Percentiles rank a stretch among this genome's conserved stretches.
Conservation (phyloP, 2,329 filamentous ascomycete species). For the Penicillium griseofulvum region DNA sequence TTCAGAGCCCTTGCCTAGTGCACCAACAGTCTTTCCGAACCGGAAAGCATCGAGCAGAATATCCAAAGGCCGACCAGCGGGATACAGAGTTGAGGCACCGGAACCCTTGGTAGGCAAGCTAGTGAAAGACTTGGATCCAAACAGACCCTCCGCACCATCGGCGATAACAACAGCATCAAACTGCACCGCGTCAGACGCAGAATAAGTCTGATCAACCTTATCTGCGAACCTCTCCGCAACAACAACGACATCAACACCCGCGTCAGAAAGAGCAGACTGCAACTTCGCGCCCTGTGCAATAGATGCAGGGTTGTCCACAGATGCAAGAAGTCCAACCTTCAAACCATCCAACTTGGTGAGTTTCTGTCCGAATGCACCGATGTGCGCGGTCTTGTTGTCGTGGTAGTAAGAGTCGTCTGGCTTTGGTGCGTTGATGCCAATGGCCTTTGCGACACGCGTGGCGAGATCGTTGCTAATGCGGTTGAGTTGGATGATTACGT, state of each 20-base stretch:
- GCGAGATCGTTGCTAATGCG: conserved; percentile 66
- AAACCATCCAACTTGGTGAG: conserved; percentile 62
- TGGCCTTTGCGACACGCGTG: conserved; percentile 58
- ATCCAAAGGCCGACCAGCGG: conserved; percentile 61
- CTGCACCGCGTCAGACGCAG: conserved; percentile 55
- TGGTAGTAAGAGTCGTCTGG: conserved; percentile 67
- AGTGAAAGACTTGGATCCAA: conserved; percentile 36
- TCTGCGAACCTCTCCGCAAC: conserved; percentile 58
- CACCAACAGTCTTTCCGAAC: conserved; percentile 69
- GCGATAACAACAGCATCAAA: conserved; percentile 56
- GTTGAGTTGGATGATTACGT: conserved; percentile 68
- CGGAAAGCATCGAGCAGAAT: conserved; percentile 63
- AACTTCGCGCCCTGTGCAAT: conserved; percentile 52
- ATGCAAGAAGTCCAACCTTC: conserved; percentile 62
- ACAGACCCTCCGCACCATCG: conserved; percentile 54
- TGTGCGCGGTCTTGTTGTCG: conserved; percentile 61
- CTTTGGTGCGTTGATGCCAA: conserved; percentile 59
- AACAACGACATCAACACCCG: conserved; percentile 57
- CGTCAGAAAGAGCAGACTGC: conserved; percentile 39
- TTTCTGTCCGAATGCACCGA: conserved; percentile 59
- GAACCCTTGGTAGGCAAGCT: conserved; percentile 26
- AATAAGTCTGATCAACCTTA: conserved; percentile 64
- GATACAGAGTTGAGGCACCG: conserved; percentile 59
- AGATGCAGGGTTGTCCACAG: conserved; percentile 42
- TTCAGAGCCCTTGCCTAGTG: conserved; percentile 49